Base-by-base conservation (phyloP, 129 eudicot genomes). In the Glebionis coronaria region DNA sequence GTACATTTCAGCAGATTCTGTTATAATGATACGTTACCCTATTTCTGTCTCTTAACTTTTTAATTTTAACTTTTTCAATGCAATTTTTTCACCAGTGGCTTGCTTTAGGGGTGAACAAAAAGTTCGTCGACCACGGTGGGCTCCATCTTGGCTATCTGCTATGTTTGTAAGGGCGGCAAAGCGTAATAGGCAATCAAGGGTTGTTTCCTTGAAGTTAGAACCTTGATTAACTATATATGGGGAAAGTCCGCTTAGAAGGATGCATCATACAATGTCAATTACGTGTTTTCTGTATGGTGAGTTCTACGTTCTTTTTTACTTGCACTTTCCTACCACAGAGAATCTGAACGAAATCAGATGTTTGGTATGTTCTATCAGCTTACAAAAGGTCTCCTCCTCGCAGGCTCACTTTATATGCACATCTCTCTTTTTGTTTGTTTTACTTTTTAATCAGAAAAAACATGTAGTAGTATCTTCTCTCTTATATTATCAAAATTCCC, bases 31-130 rank as follows among this genome's bases (percentile, higher is more conserved):
- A 35, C 10, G 10, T 35, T 10, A 7, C 10, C 42, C 27, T 9
- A 14, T 20, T 55, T 55, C 60, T 20, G 29, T 20, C n/a, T 20
- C 60, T 20, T 54, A 54, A 35, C 54, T 40, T 44, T 23, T 38
- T 57, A 38, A 15, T 56, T 12, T 35, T 35, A 35, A 56, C 40
- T 57, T 14, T 9, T 25, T 20, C 9, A 19, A 38, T 63, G 16
- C 13, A 28, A 28, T 57, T 1, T 40, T 23, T 70, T 66, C 38
- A 50, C 25, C 70, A 90, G 97, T 90, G 71, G 97, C 97, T 44
- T 90, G 97, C 79, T 82, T 90, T 78, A 90, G 84, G 76, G 97
- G 97, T 59, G 95, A 90, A 70, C 97, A 90, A 69, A 90, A 75
- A 53, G 91, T 90, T 6, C 76, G 84, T n/a, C 70, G 80, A 14